A percentile compares a stretch with the other conserved stretches of the same genome.
Conservation (phyloP, 345 rosid species). For the Ailanthus altissimus region DNA sequence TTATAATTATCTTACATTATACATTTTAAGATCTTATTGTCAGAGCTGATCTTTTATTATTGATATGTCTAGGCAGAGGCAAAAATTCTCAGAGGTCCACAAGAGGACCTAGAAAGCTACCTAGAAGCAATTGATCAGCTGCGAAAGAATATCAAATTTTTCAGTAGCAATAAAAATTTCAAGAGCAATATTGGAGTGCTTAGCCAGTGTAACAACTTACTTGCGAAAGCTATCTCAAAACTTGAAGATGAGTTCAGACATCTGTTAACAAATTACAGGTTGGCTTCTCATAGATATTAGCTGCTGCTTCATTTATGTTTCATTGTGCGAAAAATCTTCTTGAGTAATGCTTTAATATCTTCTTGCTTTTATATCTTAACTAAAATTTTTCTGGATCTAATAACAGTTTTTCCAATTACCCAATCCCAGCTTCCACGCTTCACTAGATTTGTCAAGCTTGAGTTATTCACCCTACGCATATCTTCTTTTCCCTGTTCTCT, state of each 20-base stretch:
- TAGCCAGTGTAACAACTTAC: conserved; percentile 67
- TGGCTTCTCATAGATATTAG: neutral
- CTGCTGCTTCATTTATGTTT: conserved; percentile 13
- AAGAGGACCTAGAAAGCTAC: conserved; percentile 88
- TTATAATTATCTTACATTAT: neutral
- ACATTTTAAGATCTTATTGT: neutral
- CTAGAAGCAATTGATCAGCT: conserved; percentile 92
- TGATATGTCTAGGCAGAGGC: conserved; percentile 71
- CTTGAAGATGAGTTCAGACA: conserved; percentile 90
- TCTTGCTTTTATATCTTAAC: neutral
- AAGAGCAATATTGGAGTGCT: conserved; percentile 64
- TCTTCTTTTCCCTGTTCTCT: no score
- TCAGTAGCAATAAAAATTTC: conserved; percentile 60
- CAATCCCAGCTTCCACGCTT: neutral
- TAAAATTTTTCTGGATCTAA: neutral
- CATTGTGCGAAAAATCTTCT: neutral
- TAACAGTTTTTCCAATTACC: neutral
- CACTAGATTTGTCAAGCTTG: neutral
- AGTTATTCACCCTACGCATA: neutral
- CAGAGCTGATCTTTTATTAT: neutral
- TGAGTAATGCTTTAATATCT: neutral
- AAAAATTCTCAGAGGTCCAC: conserved; percentile 93
- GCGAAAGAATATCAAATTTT: conserved; percentile 62
- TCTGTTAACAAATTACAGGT: conserved; percentile 86
- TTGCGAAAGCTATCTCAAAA: conserved; percentile 78